Evolutionary conservation across 2,329 filamentous ascomycete genomes (phyloP), one percentile per base, ranked within the genome.

Genomic region (Sporothrix pseudoabietina): DNA sequence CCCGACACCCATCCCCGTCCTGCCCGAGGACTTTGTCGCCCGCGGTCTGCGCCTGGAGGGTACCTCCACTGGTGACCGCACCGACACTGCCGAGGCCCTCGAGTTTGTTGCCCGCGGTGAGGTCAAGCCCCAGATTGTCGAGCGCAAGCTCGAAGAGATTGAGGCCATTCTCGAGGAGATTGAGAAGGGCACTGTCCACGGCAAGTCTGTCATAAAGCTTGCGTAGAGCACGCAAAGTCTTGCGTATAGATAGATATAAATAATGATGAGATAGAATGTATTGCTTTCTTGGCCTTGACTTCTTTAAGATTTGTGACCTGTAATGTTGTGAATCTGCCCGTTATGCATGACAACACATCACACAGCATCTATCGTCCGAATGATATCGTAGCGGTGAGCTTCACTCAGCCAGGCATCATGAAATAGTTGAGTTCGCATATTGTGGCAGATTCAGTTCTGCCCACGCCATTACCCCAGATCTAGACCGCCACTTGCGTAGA

Each of bases 31-130:
- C 55, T 61, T 71, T 63, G 44, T 73, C 7, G 88, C 88, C 8
- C 84, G 87, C 73, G 88, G 89, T 0, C 88, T 85, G 79, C 85
- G 91, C 73, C 85, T 91, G 77, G 89, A 92, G 63, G 90, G 90
- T 44, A 91, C 90, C 80, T 47, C 55, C 12, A 63, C 55, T 14
- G 69, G 69, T 10, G 39, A 61, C 39, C 84, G 89, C 76, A 85
- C 88, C 79, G 90, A 92, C 80, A 87, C 84, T 6, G 84, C 86
- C 22, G 90, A 92, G 80, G 90, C 90, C 0, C 81, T 92, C 66
- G 89, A 91, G 69, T 92, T 91, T 82, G 91, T 87, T 81, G 82
- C 83, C 44, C 84, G 88, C 52, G 90, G 90, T 1, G 77, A 90
- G 73, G 91, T 92, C 82, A 87, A 90, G 77, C 72, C 72, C 30